phyloP scores from a whole-genome alignment of 2,329 filamentous ascomycete species.

The Meredithiella fracta region DNA sequence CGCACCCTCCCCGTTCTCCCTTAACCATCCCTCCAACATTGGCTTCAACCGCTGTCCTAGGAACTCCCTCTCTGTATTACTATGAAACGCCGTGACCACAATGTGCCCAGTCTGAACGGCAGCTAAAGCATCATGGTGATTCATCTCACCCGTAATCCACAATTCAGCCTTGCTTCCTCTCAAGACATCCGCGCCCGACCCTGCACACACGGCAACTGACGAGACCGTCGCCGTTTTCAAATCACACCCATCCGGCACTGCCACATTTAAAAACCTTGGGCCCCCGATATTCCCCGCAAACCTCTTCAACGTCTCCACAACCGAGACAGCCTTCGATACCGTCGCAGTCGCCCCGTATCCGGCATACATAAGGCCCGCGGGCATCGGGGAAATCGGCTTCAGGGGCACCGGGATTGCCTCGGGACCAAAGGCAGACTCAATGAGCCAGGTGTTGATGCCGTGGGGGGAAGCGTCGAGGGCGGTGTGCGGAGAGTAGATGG shows the following conservation, averaged over 20 bases:
- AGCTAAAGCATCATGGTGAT: slow-evolving; percentile 77
- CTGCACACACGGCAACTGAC: slow-evolving; percentile 74
- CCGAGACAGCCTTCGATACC: slow-evolving; percentile 24
- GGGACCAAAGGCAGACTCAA: slow-evolving; percentile 57
- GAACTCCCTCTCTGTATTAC: slow-evolving; percentile 80
- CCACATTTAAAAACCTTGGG: slow-evolving; percentile 37
- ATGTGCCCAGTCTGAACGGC: slow-evolving; percentile 70
- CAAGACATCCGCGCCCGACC: slow-evolving; percentile 67
- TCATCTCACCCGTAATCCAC: slow-evolving; percentile 81
- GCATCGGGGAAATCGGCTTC: slow-evolving; percentile 28
- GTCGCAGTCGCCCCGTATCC: slow-evolving; percentile 38
- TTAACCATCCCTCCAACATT: slow-evolving; percentile 44
- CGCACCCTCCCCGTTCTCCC: slow-evolving; percentile 32
- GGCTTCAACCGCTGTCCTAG: slow-evolving; percentile 52
- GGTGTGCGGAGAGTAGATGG: slow-evolving; percentile 91
- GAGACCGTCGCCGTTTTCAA: slow-evolving; percentile 31
- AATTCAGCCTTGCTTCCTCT: slow-evolving; percentile 56
- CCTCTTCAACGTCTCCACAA: slow-evolving; percentile 30
- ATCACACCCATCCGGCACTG: slow-evolving; percentile 32
- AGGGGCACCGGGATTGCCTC: slow-evolving; percentile 21
- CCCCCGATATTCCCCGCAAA: slow-evolving; percentile 53
- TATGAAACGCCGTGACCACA: slow-evolving; percentile 78
- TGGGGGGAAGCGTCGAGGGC: slow-evolving; percentile 74
- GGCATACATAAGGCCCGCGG: slow-evolving; percentile 28
- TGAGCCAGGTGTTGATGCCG: slow-evolving; percentile 88